These are phyloP conservation scores for Colletotrichum tamarilloi DNA, from an alignment of 2,329 filamentous ascomycete species.

Conservation along the genomic window DNA sequence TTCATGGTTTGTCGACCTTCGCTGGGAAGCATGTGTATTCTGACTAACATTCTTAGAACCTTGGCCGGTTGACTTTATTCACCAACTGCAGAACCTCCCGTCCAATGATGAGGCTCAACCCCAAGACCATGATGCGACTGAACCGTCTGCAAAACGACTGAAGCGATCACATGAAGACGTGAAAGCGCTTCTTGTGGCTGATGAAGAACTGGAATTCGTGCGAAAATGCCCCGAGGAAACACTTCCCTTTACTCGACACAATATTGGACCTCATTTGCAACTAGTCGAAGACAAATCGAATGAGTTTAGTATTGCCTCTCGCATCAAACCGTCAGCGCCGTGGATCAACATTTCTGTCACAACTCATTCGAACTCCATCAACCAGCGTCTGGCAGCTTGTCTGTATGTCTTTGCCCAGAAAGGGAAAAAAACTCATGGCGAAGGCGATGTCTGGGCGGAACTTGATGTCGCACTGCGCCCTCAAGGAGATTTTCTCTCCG, in stretches of 20 bases:
- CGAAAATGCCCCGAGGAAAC: constrained; percentile 16
- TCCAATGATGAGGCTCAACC: background rate
- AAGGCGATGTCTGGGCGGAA: constrained; percentile 46
- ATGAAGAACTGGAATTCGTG: constrained; percentile 15
- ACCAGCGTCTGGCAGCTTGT: constrained; percentile 12
- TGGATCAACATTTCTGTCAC: constrained; percentile 4
- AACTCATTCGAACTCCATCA: background rate
- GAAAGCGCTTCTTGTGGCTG: constrained; percentile 7
- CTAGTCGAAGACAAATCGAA: background rate
- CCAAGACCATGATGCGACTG: background rate
- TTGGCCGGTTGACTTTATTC: constrained; percentile 22
- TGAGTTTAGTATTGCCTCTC: constrained; percentile 6
- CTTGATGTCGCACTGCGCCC: constrained; percentile 46
- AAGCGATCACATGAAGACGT: constrained; percentile 2
- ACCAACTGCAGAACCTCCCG: constrained; percentile 7
- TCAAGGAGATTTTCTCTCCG: constrained; percentile 38
- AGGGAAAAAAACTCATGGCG: constrained; percentile 31
- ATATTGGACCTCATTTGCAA: constrained; percentile 18
- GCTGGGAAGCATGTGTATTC: background rate
- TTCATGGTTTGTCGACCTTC: constrained; percentile 20
- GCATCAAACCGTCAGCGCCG: background rate
- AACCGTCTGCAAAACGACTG: constrained; percentile 19
- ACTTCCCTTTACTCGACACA: background rate
- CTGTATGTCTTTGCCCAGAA: constrained; percentile 31
- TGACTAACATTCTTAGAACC: constrained; percentile 11